Evolutionary conservation across 2,329 filamentous ascomycete species (phyloP).

Genomic region (Penicillium janthinellum): DNA sequence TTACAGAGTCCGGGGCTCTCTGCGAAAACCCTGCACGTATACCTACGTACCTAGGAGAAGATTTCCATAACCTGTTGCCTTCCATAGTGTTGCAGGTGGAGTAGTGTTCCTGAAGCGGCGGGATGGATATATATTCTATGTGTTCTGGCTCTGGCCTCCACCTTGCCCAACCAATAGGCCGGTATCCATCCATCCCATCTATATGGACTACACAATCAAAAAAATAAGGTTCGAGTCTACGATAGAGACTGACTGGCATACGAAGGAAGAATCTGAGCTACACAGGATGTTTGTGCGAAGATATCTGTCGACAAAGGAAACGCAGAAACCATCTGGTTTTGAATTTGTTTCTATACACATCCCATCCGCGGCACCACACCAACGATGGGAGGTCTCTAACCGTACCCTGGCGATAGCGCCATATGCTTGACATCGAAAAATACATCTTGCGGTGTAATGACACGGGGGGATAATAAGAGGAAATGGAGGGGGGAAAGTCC

Average conservation of each 20-base stretch:
- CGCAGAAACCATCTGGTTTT: conserved; percentile 36
- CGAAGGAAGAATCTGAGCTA: neutral
- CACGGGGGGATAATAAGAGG: conserved; percentile 36
- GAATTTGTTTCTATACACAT: conserved; percentile 46
- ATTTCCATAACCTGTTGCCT: too few relatives aligned
- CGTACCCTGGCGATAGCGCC: conserved; percentile 23
- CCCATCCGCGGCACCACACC: conserved; percentile 37
- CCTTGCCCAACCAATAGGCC: too few relatives aligned
- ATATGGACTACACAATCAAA: neutral
- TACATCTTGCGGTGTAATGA: conserved; percentile 34
- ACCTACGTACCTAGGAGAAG: too few relatives aligned
- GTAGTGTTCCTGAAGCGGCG: too few relatives aligned
- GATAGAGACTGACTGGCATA: neutral
- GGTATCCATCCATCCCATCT: neutral
- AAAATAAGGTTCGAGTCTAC: neutral
- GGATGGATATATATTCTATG: too few relatives aligned
- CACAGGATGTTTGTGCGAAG: neutral
- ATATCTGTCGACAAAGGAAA: conserved; percentile 6
- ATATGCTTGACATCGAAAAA: conserved; percentile 33
- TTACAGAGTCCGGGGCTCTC: too few relatives aligned
- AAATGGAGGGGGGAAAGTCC: conserved; percentile 27
- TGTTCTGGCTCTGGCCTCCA: neutral
- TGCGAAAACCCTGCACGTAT: too few relatives aligned
- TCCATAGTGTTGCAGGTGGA: too few relatives aligned
- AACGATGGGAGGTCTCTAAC: conserved; percentile 26